Evolutionary conservation across 495 filamentous ascomycete genomes (phyloP), one percentile per base, ranked within the genome.

Genomic region (Aspergillus campestris): DNA sequence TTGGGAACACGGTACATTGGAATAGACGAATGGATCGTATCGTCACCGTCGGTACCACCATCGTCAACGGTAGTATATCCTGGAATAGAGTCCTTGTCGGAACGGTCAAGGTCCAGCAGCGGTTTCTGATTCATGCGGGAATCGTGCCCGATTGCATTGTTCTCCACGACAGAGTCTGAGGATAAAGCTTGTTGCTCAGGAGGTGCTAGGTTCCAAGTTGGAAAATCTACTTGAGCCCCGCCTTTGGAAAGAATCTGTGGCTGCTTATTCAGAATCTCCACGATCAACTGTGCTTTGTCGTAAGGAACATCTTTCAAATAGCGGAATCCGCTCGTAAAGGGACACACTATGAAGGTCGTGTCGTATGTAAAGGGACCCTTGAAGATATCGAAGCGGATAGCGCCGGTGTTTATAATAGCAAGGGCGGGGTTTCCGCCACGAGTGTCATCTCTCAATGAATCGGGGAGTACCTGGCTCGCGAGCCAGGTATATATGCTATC

Each of bases 371-470:
- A 96, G 1, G 81, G 69, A 0, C 92, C 94, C 58, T 90, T 76
- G 74, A 96, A 95, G 50, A 98, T 83, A 58, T 98, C 92, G 58
- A 96, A 97, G 38, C 92, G 84, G 45, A 97, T 80, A 3, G 85
- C 84, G 8, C 92, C 92, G 6, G 88, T 94, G 59, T 98, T 98
- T 27, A 83, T 66, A 49, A 97, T 76, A 7, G 81, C 83, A 7
- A 96, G 67, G 0, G 77, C 73, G 9, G 89, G 74, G 14, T 66
- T 69, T 10, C 73, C 66, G 10, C 49, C 56, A 7, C 74, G 69
- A 36, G 54, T 59, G 28, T 71, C 53, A 52, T 81, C 78, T 50
- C 58, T 57, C 34, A 87, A 63, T 14, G 78, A 62, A 18, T 76
- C 72, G 0, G 86, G 82, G 1, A 98, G 65, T 1, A 96, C 80